A percentile compares a stretch with the other conserved stretches of the same genome.
Conservation (phyloP, 2,329 filamentous ascomycete species). For the Aspergillus brasiliensis region DNA sequence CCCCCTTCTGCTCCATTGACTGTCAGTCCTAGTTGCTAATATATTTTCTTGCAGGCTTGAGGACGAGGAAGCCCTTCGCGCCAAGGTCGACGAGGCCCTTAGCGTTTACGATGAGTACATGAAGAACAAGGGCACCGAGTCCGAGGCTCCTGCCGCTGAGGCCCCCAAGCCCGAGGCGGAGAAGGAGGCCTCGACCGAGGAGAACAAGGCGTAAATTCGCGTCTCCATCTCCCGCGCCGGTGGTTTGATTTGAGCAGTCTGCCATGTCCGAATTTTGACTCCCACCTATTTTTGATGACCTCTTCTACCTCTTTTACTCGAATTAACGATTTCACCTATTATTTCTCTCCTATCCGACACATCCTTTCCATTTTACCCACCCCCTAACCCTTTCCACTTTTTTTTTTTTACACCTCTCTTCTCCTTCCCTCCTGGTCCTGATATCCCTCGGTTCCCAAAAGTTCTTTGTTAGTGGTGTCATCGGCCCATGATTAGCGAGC, state of each 20-base stretch:
- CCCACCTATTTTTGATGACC: slow-evolving; percentile 40
- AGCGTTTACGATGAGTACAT: slow-evolving; percentile 98
- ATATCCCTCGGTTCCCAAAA: slow-evolving; percentile 48
- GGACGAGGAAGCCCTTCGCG: slow-evolving; percentile 82
- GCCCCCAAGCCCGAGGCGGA: slow-evolving; percentile 47
- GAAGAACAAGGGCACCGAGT: slow-evolving; percentile 70
- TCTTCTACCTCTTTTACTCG: slow-evolving; percentile 22
- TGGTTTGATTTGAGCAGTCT: slow-evolving; percentile 18
- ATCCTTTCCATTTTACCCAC: slow-evolving; percentile 21
- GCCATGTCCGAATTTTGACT: slow-evolving; percentile 33
- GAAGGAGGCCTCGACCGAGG: slow-evolving; percentile 46
- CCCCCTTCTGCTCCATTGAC: not conserved
- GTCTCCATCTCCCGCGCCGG: slow-evolving; percentile 20
- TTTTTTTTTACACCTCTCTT: slow-evolving; percentile 27
- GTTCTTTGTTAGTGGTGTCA: slow-evolving; percentile 40
- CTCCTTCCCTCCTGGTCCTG: slow-evolving; percentile 37
- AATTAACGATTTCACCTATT: slow-evolving; percentile 29
- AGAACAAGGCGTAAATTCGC: slow-evolving; percentile 43
- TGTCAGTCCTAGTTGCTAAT: slow-evolving; percentile 9
- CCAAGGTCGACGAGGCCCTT: slow-evolving; percentile 97
- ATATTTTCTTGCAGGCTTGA: slow-evolving; percentile 65
- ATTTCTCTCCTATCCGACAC: slow-evolving; percentile 18
- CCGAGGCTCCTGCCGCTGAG: slow-evolving; percentile 41
- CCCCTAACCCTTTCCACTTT: slow-evolving; percentile 23
- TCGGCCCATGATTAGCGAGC: slow-evolving; percentile 36